phyloP scores from a whole-genome alignment of 1,284 basidiomycete genomes.

The Cryptococcus sp. region DNA sequence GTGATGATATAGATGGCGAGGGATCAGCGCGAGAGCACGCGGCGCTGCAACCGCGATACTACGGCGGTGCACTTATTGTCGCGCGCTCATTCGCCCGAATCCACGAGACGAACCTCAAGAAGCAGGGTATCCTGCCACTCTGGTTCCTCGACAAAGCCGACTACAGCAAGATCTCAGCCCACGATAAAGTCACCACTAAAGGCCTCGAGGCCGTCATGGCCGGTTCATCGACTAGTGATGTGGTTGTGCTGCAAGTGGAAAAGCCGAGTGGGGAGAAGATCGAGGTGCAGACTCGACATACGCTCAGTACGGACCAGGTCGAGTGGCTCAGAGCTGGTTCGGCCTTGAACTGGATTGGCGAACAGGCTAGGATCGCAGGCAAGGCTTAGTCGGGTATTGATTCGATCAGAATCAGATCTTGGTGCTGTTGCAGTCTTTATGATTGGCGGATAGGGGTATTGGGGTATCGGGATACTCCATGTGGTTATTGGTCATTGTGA shows the following conservation, averaged over 20 bases:
- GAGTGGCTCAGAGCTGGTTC: conserved; percentile 84
- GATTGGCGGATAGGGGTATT: too few relatives aligned
- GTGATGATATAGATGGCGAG: conserved; percentile 68
- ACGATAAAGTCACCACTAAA: conserved; percentile 66
- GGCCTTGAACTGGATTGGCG: conserved; percentile 69
- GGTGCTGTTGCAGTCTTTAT: too few relatives aligned
- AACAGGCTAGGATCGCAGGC: conserved; percentile 35
- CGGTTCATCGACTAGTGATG: conserved; percentile 58
- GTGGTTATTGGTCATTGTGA: too few relatives aligned
- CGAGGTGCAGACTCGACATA: conserved; percentile 75
- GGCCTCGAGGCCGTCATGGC: conserved; percentile 62
- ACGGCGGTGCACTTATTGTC: conserved; percentile 80
- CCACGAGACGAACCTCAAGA: conserved; percentile 98
- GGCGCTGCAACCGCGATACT: conserved; percentile 93
- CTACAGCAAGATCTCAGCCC: conserved; percentile 77
- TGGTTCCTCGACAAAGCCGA: conserved; percentile 87
- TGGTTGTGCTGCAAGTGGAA: conserved; percentile 64
- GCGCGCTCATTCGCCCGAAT: conserved; percentile 96
- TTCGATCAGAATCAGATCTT: neutral
- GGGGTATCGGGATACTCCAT: too few relatives aligned
- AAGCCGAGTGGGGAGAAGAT: conserved; percentile 65
- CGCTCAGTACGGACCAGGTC: conserved; percentile 84
- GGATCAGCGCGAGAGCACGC: conserved; percentile 87
- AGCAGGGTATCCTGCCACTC: conserved; percentile 90
- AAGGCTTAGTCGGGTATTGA: conserved; percentile 7